Evolutionary conservation across 495 filamentous ascomycete species (phyloP).

Genomic region (Platismatia glauca): DNA sequence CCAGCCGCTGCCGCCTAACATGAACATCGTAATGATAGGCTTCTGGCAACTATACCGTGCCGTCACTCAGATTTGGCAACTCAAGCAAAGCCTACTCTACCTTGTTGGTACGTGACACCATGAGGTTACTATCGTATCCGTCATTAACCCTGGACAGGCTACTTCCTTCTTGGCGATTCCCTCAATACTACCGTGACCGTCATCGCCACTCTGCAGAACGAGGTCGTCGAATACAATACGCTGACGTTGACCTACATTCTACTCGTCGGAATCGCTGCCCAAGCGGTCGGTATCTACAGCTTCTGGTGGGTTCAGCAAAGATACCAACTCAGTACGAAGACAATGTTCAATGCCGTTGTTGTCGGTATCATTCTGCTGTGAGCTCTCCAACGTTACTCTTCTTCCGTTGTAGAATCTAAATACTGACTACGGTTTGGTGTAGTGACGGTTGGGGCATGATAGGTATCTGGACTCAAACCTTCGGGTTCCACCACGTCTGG

Average conservation of each 20-base stretch:
- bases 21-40: constrained; percentile 45
- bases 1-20: constrained; percentile 36
- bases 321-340: constrained; percentile 46
- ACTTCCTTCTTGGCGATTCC: constrained; percentile 57
- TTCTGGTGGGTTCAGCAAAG: constrained; percentile 52
- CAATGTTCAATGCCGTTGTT: constrained; percentile 54
- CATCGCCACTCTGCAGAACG: constrained; percentile 54
- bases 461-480: constrained; percentile 52
- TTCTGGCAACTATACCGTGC: constrained; percentile 52
- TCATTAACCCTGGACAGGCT: constrained; percentile 32
- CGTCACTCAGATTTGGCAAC: constrained; percentile 47
- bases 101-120: constrained; percentile 39
- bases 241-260: constrained; percentile 52
- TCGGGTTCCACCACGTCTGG: constrained; percentile 56
- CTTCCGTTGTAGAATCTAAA: neutral
- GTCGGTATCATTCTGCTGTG: constrained; percentile 46
- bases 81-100: constrained; percentile 57
- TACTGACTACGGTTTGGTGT: neutral
- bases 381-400: neutral
- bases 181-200: constrained; percentile 62
- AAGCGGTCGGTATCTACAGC: constrained; percentile 51
- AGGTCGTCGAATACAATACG: constrained; percentile 52
- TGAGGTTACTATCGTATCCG: neutral
- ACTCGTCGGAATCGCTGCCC: constrained; percentile 54
- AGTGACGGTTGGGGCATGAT: constrained; percentile 57